Base-by-base conservation (phyloP, 106 monocot genomes). In the Allium sativum region DNA sequence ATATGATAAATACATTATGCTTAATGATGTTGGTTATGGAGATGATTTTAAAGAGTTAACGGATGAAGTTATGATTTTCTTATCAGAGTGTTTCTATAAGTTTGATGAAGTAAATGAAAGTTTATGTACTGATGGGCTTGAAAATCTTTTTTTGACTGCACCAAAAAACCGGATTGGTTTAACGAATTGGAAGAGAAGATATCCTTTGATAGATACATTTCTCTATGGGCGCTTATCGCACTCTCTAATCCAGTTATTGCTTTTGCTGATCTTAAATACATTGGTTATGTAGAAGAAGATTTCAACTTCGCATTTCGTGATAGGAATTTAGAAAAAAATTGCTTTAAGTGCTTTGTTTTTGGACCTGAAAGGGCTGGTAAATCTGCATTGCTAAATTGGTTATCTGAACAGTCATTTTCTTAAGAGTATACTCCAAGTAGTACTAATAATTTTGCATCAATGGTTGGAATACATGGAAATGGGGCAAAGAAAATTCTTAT, bases 291-390 rank as follows among this genome's bases (percentile, higher is more conserved):
- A 46, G 68, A 78, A 65, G 87, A 96, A 73, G n/a, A n/a, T 22
- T 69, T 78, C 58, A 40, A 75, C 31, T 84, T 87, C 68, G 81
- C 90, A 69, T 96, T 96, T 57, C 69, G 73, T 31, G 78, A 22
- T 1, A 1, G 22, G 22, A 22, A 87, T 18, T 79, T 87, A 7
- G 81, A 76, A 21, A 68, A 82, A 64, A 87, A 87, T 76, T 84
- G 84, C 73, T 66, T 87, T 19, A 87, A 96, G 68, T 96, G 95
- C 65, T 91, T 79, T 78, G 87, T 96, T 18, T 96, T 90, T 82
- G 95, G 95, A 20, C 79, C 95, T 59, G 84, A 79, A 72, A 75
- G 71, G 59, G 71, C 90, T 65, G 95, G 95, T 44, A 96, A 96
- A 55, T 84, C 95, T 18, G 76, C 87, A 48, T 43, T 96, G 58